These are phyloP conservation scores for Grosmannia penicillata DNA, from an alignment of 2,329 filamentous ascomycete genomes.

Conservation along the genomic window DNA sequence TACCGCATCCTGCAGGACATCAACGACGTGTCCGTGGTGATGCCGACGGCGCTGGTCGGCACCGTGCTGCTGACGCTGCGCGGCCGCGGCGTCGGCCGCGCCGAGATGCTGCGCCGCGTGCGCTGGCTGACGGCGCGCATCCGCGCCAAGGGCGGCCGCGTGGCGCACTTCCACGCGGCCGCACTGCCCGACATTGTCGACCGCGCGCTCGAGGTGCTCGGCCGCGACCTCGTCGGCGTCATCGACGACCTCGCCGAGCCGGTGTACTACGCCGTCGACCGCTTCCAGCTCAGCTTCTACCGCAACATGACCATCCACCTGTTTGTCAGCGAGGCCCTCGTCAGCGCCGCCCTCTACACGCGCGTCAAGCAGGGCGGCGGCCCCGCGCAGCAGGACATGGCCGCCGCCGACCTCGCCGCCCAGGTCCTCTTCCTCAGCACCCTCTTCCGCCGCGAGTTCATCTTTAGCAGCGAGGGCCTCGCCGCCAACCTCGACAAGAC, in stretches of 20 bases:
- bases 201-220: constrained; percentile 79
- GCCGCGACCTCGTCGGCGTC: constrained; percentile 72
- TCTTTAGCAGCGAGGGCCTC: constrained; percentile 81
- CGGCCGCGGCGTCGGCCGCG: constrained; percentile 78
- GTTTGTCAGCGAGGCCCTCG: constrained; percentile 84
- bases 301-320: constrained; percentile 99
- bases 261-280: constrained; percentile 87
- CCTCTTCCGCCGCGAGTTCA: constrained; percentile 91
- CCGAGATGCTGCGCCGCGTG: constrained; percentile 71
- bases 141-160: constrained; percentile 71
- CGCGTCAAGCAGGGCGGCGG: constrained; percentile 84
- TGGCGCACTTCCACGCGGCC: constrained; percentile 79
- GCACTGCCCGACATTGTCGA: constrained; percentile 74
- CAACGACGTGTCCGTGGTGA: constrained; percentile 90
- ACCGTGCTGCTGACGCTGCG: constrained; percentile 84
- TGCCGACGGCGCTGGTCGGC: constrained; percentile 92
- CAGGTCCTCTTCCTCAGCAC: constrained; percentile 86
- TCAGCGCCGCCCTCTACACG: constrained; percentile 82
- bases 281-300: constrained; percentile 96
- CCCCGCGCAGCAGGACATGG: constrained; percentile 62
- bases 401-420: constrained; percentile 54
- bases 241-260: constrained; percentile 71
- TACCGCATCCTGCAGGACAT: constrained; percentile 91
- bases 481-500: constrained; percentile 69
- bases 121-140: constrained; percentile 81